Evolutionary conservation across 2,329 filamentous ascomycete genomes (phyloP).

Genomic region (Neofusicoccum ribis): DNA sequence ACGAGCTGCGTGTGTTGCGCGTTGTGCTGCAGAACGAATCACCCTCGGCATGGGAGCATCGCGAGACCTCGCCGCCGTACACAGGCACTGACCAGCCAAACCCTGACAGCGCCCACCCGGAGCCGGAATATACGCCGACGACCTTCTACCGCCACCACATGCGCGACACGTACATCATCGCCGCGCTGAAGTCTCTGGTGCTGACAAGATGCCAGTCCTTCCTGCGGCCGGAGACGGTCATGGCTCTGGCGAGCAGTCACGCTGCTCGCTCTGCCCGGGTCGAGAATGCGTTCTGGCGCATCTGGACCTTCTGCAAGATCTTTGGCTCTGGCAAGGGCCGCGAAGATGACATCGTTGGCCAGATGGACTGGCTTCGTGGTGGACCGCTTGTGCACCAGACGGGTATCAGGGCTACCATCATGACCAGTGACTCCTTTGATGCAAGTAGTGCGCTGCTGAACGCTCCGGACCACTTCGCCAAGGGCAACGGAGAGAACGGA

Average conservation of each 20-base stretch:
- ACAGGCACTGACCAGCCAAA: constrained; percentile 35
- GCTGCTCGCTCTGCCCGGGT: constrained; percentile 51
- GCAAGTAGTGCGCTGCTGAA: constrained; percentile 57
- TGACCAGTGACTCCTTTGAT: constrained; percentile 51
- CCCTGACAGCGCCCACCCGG: constrained; percentile 44
- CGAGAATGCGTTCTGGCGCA: constrained; percentile 64
- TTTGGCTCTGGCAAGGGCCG: constrained; percentile 61
- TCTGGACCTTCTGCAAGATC: constrained; percentile 66
- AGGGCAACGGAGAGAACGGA: constrained; percentile 54
- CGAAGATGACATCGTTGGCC: constrained; percentile 59
- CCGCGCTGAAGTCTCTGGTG: constrained; percentile 57
- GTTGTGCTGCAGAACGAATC: constrained; percentile 54
- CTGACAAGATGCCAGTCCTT: constrained; percentile 56
- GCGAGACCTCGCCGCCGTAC: constrained; percentile 58
- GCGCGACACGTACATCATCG: constrained; percentile 55
- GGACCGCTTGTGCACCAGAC: constrained; percentile 53
- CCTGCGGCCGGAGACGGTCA: constrained; percentile 57
- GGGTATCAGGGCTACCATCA: constrained; percentile 46
- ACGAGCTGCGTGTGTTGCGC: constrained; percentile 57
- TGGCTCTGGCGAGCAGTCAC: constrained; percentile 52
- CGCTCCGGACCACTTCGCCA: constrained; percentile 55
- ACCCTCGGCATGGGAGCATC: constrained; percentile 60
- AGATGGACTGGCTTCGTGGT: constrained; percentile 64
- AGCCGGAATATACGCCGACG: constrained; percentile 55
- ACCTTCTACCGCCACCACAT: constrained; percentile 55